A percentile compares a stretch with the other conserved stretches of the same genome.
Conservation (phyloP, 805 yeast genomes). For the Kodamaea kakaduensis region DNA sequence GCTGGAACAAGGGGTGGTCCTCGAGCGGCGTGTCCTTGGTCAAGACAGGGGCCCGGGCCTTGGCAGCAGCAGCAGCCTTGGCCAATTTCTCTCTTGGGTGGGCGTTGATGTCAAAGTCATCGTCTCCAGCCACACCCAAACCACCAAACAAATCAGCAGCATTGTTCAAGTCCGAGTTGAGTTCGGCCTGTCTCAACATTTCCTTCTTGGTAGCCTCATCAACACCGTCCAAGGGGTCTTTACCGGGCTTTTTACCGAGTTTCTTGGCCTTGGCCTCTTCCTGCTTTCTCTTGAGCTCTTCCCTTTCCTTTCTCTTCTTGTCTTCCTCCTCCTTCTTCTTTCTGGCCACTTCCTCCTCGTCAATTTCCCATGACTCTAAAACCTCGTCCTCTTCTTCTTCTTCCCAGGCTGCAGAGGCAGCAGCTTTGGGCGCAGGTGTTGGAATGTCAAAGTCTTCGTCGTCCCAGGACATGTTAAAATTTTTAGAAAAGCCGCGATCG, state of each 20-base stretch:
- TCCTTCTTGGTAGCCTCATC: constrained; percentile 75
- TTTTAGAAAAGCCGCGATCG: too few species aligned
- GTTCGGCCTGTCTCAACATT: constrained; percentile 72
- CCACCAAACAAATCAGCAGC: constrained; percentile 92
- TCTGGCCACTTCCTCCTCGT: constrained; percentile 62
- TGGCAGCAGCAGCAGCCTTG: constrained; percentile 40
- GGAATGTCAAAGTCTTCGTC: constrained; percentile 88
- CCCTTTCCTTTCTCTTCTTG: constrained; percentile 38
- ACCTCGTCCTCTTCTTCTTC: constrained; percentile 77
- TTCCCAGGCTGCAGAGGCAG: constrained; percentile 61
- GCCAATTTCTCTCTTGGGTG: constrained; percentile 52
- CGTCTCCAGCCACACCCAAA: constrained; percentile 43
- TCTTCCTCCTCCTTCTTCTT: constrained; percentile 42
- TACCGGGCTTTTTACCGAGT: constrained; percentile 38
- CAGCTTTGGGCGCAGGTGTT: constrained; percentile 32
- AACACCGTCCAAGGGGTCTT: constrained; percentile 49
- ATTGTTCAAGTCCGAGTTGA: constrained; percentile 81
- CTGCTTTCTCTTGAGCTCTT: constrained; percentile 39
- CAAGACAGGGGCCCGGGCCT: constrained; percentile 32
- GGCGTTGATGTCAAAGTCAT: constrained; percentile 36
- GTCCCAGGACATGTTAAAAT: constrained; percentile 54
- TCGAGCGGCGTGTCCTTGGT: constrained; percentile 60
- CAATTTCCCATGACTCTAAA: constrained; percentile 84
- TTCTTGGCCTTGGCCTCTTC: constrained; percentile 48
- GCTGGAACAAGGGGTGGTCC: constrained; percentile 78